These are phyloP conservation scores for Salix suchowensis DNA, from an alignment of 345 rosid genomes.

Conservation along the genomic window DNA sequence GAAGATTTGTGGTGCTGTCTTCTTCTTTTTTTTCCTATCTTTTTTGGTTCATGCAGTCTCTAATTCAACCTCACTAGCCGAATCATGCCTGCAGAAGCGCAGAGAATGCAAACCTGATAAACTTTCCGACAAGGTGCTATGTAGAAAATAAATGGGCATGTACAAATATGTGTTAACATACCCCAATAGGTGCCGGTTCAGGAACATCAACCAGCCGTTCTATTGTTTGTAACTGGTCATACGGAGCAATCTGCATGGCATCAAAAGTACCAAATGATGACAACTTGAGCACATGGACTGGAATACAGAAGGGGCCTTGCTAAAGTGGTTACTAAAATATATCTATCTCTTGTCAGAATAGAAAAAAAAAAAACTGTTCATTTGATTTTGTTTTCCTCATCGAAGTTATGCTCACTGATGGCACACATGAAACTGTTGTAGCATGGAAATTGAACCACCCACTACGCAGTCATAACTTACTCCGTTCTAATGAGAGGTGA, in stretches of 20 bases:
- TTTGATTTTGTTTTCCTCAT: too few species aligned
- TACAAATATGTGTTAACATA: neutral
- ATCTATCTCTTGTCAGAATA: too few species aligned
- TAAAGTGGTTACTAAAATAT: too few species aligned
- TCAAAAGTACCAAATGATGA: neutral
- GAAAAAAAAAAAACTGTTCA: too few species aligned
- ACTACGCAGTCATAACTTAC: too few species aligned
- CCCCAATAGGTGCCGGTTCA: constrained; percentile 19
- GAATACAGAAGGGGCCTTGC: too few species aligned
- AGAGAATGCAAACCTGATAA: neutral
- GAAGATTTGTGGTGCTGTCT: neutral
- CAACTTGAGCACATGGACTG: neutral
- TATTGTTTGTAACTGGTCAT: constrained; percentile 76
- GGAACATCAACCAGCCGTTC: constrained; percentile 71
- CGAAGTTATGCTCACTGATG: too few species aligned
- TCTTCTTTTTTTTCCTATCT: neutral
- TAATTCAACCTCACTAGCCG: neutral
- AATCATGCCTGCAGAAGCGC: constrained; percentile 2
- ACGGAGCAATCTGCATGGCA: constrained; percentile 80
- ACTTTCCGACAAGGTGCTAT: neutral
- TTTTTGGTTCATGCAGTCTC: neutral
- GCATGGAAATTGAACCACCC: too few species aligned
- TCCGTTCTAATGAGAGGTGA: too few species aligned
- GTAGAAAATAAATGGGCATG: neutral
- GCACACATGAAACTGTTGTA: too few species aligned